phyloP scores from a whole-genome alignment of 179 eudicot genomes.

The Silene coronaria region DNA sequence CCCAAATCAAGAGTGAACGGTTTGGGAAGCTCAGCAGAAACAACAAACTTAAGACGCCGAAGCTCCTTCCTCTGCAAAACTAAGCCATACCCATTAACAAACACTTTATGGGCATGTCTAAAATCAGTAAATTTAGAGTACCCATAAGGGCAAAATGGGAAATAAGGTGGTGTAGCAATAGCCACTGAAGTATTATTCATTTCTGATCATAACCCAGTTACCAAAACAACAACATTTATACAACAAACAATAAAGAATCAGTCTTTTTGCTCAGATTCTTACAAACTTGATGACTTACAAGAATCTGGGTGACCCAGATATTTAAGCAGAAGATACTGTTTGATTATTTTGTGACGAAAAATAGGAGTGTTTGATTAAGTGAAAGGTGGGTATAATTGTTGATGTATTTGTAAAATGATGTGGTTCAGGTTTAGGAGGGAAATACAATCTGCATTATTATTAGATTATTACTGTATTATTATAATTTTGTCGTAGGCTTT shows the following conservation, averaged over 20 bases:
- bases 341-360: neutral
- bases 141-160: slow-evolving; percentile 32
- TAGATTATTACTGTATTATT: neutral
- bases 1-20: slow-evolving; percentile 47
- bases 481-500: neutral
- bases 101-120: slow-evolving; percentile 30
- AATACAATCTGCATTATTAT: neutral
- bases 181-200: slow-evolving; percentile 34
- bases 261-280: neutral
- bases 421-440: slow-evolving; percentile 26
- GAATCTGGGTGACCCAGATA: neutral
- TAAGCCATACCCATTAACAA: slow-evolving; percentile 29
- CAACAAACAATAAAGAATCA: neutral
- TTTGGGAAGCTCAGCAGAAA: slow-evolving; percentile 50
- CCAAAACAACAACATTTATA: slow-evolving; percentile 21
- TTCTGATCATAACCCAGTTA: slow-evolving; percentile 29
- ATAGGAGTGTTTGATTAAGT: slow-evolving; percentile 1
- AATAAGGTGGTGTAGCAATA: slow-evolving; percentile 12
- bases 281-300: neutral
- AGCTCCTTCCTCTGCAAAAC: slow-evolving; percentile 28
- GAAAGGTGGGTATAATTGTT: slow-evolving; percentile 18
- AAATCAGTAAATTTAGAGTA: slow-evolving; percentile 26
- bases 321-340: neutral
- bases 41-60: slow-evolving; percentile 42
- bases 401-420: slow-evolving; percentile 16